These are phyloP conservation scores for Sphaerosporella brunnea DNA, from an alignment of 495 filamentous ascomycete species.

Conservation along the genomic window DNA sequence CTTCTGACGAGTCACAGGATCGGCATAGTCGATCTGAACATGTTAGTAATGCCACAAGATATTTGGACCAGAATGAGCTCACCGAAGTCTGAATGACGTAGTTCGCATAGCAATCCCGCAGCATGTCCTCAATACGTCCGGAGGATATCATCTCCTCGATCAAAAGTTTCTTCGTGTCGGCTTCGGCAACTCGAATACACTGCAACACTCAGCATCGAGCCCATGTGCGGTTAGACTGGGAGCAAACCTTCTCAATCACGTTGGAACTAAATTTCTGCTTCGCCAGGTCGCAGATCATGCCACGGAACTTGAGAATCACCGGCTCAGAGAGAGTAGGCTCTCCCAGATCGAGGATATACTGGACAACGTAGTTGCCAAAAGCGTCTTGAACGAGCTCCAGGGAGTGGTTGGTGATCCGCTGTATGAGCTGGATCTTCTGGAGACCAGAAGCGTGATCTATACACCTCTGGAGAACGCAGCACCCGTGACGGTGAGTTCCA, in stretches of 20 bases:
- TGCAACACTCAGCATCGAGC: not conserved
- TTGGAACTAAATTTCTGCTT: slow-evolving; percentile 99
- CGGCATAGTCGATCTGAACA: slow-evolving; percentile 52
- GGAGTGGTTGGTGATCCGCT: slow-evolving; percentile 65
- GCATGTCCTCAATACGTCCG: slow-evolving; percentile 65
- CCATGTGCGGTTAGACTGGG: not conserved
- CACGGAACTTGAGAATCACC: slow-evolving; percentile 56
- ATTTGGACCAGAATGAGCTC: slow-evolving; percentile 5
- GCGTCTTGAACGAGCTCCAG: slow-evolving; percentile 81
- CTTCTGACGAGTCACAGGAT: slow-evolving; percentile 45
- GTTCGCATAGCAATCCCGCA: slow-evolving; percentile 85
- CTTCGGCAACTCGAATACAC: slow-evolving; percentile 65
- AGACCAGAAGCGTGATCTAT: slow-evolving; percentile 86
- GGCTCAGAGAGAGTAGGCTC: slow-evolving; percentile 70
- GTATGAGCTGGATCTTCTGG: slow-evolving; percentile 74
- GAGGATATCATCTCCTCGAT: slow-evolving; percentile 69
- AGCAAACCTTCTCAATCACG: slow-evolving; percentile 64
- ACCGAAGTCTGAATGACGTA: slow-evolving; percentile 91
- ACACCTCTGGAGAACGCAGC: slow-evolving; percentile 93
- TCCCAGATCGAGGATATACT: slow-evolving; percentile 89
- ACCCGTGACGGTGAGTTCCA: slow-evolving; percentile 92
- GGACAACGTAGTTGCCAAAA: slow-evolving; percentile 95
- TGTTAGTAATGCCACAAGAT: slow-evolving; percentile 8
- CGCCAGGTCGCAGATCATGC: slow-evolving; percentile 56
- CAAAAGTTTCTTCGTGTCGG: slow-evolving; percentile 44